Percentiles rank a stretch among this genome's conserved stretches.
Conservation (phyloP, 73 alveolate genomes). For the Paramecium primaurelia region DNA sequence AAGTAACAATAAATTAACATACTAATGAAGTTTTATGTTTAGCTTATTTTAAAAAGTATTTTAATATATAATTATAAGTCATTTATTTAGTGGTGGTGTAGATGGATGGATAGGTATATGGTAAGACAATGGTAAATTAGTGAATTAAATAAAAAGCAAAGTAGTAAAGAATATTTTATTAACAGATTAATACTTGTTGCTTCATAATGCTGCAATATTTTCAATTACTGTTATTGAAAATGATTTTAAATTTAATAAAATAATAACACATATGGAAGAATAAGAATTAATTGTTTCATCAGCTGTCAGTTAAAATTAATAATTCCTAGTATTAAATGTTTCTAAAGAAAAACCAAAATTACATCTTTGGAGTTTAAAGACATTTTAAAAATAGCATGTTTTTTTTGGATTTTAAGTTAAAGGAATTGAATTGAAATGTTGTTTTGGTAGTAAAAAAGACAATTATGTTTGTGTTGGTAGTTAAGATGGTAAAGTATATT, state of each 20-base stretch:
- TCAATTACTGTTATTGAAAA: background rate
- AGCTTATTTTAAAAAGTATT: background rate
- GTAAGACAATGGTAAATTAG: background rate
- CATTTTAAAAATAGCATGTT: background rate
- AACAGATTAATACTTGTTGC: background rate
- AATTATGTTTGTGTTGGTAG: background rate
- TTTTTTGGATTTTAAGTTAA: background rate
- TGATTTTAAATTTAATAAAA: background rate
- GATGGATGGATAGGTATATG: constrained; percentile 31
- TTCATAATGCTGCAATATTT: background rate
- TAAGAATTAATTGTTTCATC: background rate
- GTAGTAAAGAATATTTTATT: background rate
- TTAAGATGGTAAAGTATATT: background rate
- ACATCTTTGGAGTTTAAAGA: background rate
- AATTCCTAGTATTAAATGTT: background rate
- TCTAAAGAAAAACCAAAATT: background rate
- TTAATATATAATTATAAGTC: background rate
- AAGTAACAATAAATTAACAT: background rate
- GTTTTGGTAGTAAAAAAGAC: background rate
- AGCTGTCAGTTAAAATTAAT: background rate
- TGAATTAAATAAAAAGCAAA: background rate
- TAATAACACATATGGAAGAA: background rate
- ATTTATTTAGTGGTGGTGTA: constrained; percentile 26
- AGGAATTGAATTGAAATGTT: background rate
- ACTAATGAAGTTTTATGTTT: background rate